Percentiles rank a stretch among this genome's conserved stretches.
Conservation (phyloP, 2,329 filamentous ascomycete species). For the Pseudogymnoascus pannorum region DNA sequence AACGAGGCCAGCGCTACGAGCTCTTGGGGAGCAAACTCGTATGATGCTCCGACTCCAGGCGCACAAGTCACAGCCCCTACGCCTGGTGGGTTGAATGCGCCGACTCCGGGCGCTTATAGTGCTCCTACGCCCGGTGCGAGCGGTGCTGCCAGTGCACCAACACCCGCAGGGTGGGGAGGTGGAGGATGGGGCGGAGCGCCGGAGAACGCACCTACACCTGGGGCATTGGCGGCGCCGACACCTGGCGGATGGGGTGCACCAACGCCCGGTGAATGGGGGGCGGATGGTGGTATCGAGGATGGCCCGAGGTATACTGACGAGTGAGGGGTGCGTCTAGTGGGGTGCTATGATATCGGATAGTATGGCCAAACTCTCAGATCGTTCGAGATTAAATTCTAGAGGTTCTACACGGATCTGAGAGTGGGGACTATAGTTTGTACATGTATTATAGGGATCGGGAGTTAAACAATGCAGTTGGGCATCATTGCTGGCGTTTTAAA, state of each 20-base stretch:
- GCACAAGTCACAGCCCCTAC: conserved; percentile 52
- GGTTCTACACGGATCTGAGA: background rate
- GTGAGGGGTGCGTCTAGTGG: background rate
- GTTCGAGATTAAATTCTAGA: background rate
- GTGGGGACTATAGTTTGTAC: background rate
- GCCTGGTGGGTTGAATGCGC: conserved; percentile 57
- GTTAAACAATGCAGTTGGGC: conserved; percentile 1
- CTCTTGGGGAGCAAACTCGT: conserved; percentile 34
- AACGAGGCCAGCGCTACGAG: conserved; percentile 62
- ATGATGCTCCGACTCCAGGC: conserved; percentile 65
- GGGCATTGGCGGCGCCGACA: conserved; percentile 59
- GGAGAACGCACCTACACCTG: conserved; percentile 61
- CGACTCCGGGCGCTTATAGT: conserved; percentile 62
- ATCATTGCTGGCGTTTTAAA: conserved; percentile 8
- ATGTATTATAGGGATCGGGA: conserved; percentile 6
- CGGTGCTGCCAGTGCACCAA: conserved; percentile 34
- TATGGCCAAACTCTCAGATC: background rate
- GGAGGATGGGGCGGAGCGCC: conserved; percentile 21
- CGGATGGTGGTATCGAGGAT: conserved; percentile 30
- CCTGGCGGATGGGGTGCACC: conserved; percentile 55
- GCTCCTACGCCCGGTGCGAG: conserved; percentile 65
- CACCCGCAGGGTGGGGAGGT: conserved; percentile 22
- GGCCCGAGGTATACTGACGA: conserved; percentile 34
- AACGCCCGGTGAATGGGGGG: conserved; percentile 48
- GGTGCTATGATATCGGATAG: background rate